Evolutionary conservation across 2,329 filamentous ascomycete species (phyloP).

Genomic region (Pseudogymnoascus sp.): DNA sequence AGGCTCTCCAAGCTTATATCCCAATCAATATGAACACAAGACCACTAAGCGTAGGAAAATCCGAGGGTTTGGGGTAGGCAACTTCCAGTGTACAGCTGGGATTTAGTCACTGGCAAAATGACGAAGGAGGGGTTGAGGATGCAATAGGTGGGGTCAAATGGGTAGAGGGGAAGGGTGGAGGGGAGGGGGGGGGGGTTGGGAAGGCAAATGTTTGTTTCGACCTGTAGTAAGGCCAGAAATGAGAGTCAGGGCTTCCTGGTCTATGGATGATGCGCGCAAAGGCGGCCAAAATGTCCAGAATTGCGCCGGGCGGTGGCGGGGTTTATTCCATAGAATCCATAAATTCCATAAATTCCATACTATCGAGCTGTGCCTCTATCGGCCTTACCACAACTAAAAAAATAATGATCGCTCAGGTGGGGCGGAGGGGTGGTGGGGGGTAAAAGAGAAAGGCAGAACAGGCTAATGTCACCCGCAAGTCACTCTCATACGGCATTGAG

Average conservation of each 20-base stretch:
- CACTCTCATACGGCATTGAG: background rate
- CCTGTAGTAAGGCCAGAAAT: background rate
- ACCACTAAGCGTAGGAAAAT: background rate
- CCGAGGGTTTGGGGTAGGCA: background rate
- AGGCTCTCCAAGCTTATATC: slow-evolving; percentile 3
- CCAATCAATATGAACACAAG: slow-evolving; percentile 6
- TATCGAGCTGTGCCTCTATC: background rate
- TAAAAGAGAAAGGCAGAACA: background rate
- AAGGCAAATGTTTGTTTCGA: background rate
- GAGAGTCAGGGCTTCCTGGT: background rate
- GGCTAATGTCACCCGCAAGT: slow-evolving; percentile 1
- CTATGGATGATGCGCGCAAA: background rate
- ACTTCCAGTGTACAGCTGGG: background rate
- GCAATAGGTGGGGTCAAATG: background rate
- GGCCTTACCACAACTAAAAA: background rate
- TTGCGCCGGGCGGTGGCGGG: background rate
- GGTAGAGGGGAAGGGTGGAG: background rate
- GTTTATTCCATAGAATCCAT: background rate
- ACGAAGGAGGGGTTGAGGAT: slow-evolving; percentile 1
- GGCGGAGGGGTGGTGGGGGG: slow-evolving; percentile 5
- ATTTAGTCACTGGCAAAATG: slow-evolving; percentile 6
- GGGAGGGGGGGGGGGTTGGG: background rate
- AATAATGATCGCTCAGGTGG: background rate
- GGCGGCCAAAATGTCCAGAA: background rate
- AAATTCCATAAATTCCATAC: background rate